These are phyloP conservation scores for Amanita rimosa DNA, from an alignment of 768 basidiomycete species.

Conservation along the genomic window DNA sequence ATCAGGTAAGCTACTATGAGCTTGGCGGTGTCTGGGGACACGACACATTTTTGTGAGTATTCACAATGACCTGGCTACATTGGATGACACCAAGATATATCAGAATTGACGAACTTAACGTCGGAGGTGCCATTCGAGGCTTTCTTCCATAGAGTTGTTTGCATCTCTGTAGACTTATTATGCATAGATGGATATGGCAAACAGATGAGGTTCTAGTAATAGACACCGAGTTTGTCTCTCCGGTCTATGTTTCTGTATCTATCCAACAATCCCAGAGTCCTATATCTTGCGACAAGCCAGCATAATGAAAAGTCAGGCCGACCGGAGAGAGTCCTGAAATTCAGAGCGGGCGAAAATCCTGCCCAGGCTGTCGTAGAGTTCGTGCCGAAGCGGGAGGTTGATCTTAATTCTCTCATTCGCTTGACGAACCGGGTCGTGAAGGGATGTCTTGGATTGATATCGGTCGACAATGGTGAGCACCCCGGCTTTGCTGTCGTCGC, in stretches of 20 bases:
- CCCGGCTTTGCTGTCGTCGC: neutral
- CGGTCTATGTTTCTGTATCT: conserved; percentile 64
- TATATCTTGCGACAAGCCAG: conserved; percentile 63
- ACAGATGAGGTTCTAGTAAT: neutral
- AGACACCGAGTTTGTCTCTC: neutral
- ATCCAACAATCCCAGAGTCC: conserved; percentile 50
- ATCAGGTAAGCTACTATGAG: conserved; percentile 89
- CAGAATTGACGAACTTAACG: conserved; percentile 79
- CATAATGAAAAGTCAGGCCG: conserved; percentile 54
- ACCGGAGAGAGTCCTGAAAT: conserved; percentile 56
- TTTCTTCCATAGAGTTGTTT: conserved; percentile 48
- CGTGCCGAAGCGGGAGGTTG: conserved; percentile 59
- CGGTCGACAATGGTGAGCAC: conserved; percentile 55
- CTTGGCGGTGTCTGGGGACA: conserved; percentile 99
- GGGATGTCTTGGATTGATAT: conserved; percentile 78
- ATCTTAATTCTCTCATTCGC: conserved; percentile 50
- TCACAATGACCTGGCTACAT: neutral
- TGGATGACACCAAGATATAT: conserved; percentile 1
- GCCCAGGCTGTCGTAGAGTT: conserved; percentile 83
- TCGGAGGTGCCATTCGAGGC: conserved; percentile 85
- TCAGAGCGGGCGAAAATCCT: conserved; percentile 46
- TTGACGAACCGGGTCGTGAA: conserved; percentile 65
- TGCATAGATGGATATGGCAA: neutral
- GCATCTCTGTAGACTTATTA: neutral
- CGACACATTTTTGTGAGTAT: conserved; percentile 85